A percentile compares a stretch with the other conserved stretches of the same genome.
Conservation (phyloP, 257 asterid species). For the Salvia hispanica region DNA sequence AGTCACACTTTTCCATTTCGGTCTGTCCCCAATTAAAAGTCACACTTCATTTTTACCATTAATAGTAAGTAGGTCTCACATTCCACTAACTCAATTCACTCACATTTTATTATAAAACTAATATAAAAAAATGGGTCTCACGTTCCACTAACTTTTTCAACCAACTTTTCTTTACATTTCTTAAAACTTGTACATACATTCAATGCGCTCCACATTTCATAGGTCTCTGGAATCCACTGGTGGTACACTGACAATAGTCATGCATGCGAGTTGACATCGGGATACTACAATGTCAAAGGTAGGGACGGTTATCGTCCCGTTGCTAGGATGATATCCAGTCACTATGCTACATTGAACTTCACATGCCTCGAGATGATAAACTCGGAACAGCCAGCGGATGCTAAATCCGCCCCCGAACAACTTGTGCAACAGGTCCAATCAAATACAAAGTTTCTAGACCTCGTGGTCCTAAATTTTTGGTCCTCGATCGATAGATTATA, state of each 20-base stretch:
- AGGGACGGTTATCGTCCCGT: slow-evolving; percentile 78
- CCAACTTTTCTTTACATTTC: too few species aligned
- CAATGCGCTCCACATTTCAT: neutral
- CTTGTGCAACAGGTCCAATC: slow-evolving; percentile 68
- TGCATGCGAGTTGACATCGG: slow-evolving; percentile 81
- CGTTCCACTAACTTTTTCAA: too few species aligned
- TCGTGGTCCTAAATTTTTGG: too few species aligned
- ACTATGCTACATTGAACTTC: slow-evolving; percentile 63
- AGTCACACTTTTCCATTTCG: too few species aligned
- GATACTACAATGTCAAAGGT: slow-evolving; percentile 58
- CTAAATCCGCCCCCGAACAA: slow-evolving; percentile 69
- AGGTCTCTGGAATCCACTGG: slow-evolving; percentile 89
- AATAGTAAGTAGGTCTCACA: too few species aligned
- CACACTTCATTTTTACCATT: too few species aligned
- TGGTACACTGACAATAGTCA: slow-evolving; percentile 79
- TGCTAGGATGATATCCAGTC: slow-evolving; percentile 70
- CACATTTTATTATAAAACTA: too few species aligned
- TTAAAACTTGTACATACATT: too few species aligned
- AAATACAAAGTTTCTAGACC: too few species aligned
- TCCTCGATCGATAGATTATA: neutral
- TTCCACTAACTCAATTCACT: too few species aligned
- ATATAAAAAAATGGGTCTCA: too few species aligned
- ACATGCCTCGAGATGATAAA: slow-evolving; percentile 84
- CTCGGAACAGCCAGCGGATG: slow-evolving; percentile 54
- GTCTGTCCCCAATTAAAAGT: too few species aligned